Evolutionary conservation across 495 filamentous ascomycete species (phyloP).

Genomic region (Poronia punctata): DNA sequence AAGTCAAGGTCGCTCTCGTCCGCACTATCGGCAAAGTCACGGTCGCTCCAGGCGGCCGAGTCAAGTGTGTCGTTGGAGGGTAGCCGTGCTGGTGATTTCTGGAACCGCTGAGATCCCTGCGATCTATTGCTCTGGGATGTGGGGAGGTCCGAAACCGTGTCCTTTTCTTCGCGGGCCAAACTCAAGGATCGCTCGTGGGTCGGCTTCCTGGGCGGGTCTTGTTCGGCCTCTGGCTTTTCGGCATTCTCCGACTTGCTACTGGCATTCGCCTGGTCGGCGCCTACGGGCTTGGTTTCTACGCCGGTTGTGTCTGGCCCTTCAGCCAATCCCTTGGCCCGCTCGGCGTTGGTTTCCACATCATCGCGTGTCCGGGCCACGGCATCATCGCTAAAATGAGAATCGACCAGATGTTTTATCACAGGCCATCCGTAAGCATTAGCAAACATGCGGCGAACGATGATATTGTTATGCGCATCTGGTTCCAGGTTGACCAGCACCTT

Average conservation of each 20-base stretch:
- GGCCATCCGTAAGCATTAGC: constrained; percentile 98
- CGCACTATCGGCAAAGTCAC: constrained; percentile 45
- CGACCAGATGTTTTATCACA: constrained; percentile 85
- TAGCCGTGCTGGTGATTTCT: constrained; percentile 23
- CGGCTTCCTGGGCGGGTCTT: background rate
- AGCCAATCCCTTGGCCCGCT: constrained; percentile 34
- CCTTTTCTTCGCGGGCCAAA: constrained; percentile 32
- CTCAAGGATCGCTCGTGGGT: constrained; percentile 26
- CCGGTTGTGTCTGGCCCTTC: constrained; percentile 33
- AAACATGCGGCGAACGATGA: constrained; percentile 91
- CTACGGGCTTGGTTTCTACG: constrained; percentile 26
- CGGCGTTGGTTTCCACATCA: constrained; percentile 34
- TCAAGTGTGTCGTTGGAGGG: constrained; percentile 27
- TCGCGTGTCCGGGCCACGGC: constrained; percentile 54
- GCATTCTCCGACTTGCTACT: background rate
- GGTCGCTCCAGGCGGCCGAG: constrained; percentile 47
- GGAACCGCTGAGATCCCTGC: constrained; percentile 18
- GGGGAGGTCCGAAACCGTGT: constrained; percentile 31
- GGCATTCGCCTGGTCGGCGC: background rate
- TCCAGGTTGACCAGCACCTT: constrained; percentile 94
- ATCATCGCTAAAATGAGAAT: constrained; percentile 79
- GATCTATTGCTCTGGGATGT: constrained; percentile 9
- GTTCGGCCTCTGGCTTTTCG: background rate
- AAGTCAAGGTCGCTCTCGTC: constrained; percentile 40
- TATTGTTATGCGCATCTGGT: constrained; percentile 97